Evolutionary conservation across 148 eudicot species (phyloP), one percentile per base, ranked within the genome.

Genomic region (Diospyros kaki): DNA sequence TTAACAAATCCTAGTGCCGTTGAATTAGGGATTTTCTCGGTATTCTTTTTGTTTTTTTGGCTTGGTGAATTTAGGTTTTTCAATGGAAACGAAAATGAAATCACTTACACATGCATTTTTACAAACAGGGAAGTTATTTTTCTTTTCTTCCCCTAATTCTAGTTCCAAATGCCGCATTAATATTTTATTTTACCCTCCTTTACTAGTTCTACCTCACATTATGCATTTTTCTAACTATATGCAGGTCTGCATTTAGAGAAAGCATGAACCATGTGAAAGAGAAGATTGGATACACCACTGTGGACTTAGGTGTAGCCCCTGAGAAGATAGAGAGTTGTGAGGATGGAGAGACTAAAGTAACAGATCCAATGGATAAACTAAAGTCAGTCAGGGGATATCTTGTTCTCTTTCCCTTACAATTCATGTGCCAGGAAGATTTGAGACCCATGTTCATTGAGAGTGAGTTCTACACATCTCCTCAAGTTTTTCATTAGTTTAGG

Each of bases 261-360:
- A 87, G 86, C 74, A 86, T 86, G 87, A 81, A 69, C 60, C 82
- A 91, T 52, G 77, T 86, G 75, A 91, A 76, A 80, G 97, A 89
- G 76, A 87, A 80, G 77, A 80, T 82, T 9, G 93, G 92, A 58
- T 82, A 88, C 82, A 91, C 93, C 40, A 90, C 95, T 53, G 90
- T 91, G n/a, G 98, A 94, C 84, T 78, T 91, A 42, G 98, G 98
- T 63, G 95, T 94, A 67, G 98, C 95, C 28, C 88, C 95, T 48
- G 76, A 76, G 76, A 81, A 78, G 45, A 58, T 86, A 3, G 89
- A 84, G 66, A 44, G 62, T 56, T 48, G 64, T 59, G 80, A 84
- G 77, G 82, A 89, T 28, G 93, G 85, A 51, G 69, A 81, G 73
- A 68, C 71, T n/a, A 60, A 77, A 58, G 50, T 53, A 44, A 58